phyloP scores from a whole-genome alignment of 2,329 filamentous ascomycete genomes.

The Raffaelea arxii region DNA sequence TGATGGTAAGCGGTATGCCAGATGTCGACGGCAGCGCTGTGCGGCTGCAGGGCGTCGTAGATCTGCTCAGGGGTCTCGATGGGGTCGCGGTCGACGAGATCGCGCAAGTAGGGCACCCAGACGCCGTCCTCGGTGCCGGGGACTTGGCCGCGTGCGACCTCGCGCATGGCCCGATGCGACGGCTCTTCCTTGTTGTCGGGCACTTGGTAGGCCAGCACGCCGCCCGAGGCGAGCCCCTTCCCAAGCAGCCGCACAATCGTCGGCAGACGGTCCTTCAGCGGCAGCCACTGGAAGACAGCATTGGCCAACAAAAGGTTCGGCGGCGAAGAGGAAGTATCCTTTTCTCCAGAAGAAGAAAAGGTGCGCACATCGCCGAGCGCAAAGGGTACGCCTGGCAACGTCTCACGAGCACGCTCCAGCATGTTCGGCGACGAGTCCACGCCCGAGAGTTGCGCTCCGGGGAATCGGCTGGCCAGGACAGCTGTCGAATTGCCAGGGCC shows the following conservation, averaged over 20 bases:
- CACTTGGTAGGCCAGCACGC: constrained; percentile 43
- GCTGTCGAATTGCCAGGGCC: constrained; percentile 50
- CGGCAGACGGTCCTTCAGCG: constrained; percentile 28
- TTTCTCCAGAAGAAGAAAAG: constrained; percentile 21
- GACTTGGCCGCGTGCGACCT: constrained; percentile 23
- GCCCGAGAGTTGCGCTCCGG: constrained; percentile 34
- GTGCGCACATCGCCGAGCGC: constrained; percentile 32
- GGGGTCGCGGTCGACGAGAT: constrained; percentile 27
- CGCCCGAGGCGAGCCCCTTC: constrained; percentile 27
- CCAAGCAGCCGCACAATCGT: constrained; percentile 35
- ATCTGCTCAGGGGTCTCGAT: constrained; percentile 36
- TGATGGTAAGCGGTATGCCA: constrained; percentile 48
- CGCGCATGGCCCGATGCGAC: constrained; percentile 40
- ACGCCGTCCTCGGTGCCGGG: constrained; percentile 11
- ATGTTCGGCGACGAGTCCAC: constrained; percentile 48
- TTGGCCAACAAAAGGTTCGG: constrained; percentile 44
- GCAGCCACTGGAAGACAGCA: constrained; percentile 51
- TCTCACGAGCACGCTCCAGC: constrained; percentile 35
- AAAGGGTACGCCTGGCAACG: constrained; percentile 33
- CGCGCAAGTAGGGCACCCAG: constrained; percentile 12
- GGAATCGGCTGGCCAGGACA: constrained; percentile 36
- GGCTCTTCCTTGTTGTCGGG: constrained; percentile 38
- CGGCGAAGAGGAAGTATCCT: too few relatives aligned
- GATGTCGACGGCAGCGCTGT: constrained; percentile 34
- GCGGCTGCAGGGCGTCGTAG: constrained; percentile 37